Evolutionary conservation across 2,329 filamentous ascomycete species (phyloP).

Genomic region (Colletotrichum tropicicola): DNA sequence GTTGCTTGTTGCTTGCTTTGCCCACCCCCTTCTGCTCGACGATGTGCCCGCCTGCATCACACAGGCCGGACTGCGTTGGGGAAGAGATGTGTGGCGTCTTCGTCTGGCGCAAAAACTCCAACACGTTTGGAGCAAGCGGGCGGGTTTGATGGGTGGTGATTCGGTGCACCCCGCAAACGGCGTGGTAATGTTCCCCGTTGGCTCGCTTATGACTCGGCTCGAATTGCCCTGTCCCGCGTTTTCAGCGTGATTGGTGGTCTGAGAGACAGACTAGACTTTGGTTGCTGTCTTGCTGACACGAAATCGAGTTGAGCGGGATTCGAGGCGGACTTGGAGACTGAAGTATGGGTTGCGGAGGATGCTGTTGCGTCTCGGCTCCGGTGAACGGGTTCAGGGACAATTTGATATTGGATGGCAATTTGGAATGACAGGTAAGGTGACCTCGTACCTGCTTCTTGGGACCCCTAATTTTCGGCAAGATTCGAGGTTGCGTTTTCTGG

Average conservation of each 20-base stretch:
- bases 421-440: not conserved
- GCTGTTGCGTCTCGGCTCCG: not conserved
- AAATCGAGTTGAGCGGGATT: not conserved
- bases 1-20: not conserved
- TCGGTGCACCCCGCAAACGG: not conserved
- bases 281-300: not conserved
- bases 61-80: not conserved
- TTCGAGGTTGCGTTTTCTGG: not conserved
- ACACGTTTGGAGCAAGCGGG: not conserved
- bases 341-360: not conserved
- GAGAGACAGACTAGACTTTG: not conserved
- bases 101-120: not conserved
- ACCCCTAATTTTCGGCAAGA: not conserved
- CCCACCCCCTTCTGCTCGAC: not conserved
- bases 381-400: not conserved
- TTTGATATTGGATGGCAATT: not conserved
- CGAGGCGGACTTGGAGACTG: not conserved
- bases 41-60: not conserved
- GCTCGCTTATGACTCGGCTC: not conserved
- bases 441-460: not conserved
- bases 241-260: too few relatives aligned
- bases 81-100: not conserved
- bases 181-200: not conserved
- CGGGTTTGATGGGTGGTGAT: not conserved
- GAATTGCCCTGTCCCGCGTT: not conserved